Percentiles rank a stretch among this genome's conserved stretches.
Evolutionary conservation across 441 rosid genomes (phyloP).

Genomic region (Erodium moschatum): DNA sequence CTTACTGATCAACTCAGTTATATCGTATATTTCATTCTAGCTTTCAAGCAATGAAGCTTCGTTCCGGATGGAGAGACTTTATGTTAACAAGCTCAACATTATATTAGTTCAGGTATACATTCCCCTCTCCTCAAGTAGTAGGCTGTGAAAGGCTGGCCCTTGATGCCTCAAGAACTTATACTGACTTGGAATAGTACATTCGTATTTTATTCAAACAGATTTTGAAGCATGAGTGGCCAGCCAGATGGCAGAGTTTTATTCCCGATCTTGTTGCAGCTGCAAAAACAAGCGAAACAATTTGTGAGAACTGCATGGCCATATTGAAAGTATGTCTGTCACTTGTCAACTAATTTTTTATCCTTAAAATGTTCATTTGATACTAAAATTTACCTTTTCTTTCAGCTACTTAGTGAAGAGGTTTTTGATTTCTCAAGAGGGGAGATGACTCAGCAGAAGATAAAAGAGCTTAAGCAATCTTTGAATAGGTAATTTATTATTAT

Average conservation of each 20-base stretch:
- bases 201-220: conserved; percentile 41
- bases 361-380: not conserved
- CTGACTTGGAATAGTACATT: not conserved
- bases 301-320: conserved; percentile 98
- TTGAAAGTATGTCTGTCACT: conserved; percentile 53
- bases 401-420: conserved; percentile 99
- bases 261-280: conserved; percentile 99
- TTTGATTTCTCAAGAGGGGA: conserved; percentile 99
- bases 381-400: conserved; percentile 15
- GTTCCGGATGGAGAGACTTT: conserved; percentile 75
- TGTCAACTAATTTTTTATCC: not conserved
- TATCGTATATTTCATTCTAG: conserved; percentile 28
- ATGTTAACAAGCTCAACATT: conserved; percentile 89
- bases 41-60: conserved; percentile 88
- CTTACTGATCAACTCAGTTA: not conserved
- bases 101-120: conserved; percentile 86
- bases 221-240: conserved; percentile 98
- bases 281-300: conserved; percentile 96
- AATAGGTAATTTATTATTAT: conserved; percentile 48
- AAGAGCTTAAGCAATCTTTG: conserved; percentile 92
- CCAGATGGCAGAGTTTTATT: conserved; percentile 93
- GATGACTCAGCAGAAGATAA: conserved; percentile 96
- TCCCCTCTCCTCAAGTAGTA: not conserved
- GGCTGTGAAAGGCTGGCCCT: not conserved
- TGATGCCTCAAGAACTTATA: not conserved